phyloP scores from a whole-genome alignment of 306 rosid species.

The Quillaja saponaria region DNA sequence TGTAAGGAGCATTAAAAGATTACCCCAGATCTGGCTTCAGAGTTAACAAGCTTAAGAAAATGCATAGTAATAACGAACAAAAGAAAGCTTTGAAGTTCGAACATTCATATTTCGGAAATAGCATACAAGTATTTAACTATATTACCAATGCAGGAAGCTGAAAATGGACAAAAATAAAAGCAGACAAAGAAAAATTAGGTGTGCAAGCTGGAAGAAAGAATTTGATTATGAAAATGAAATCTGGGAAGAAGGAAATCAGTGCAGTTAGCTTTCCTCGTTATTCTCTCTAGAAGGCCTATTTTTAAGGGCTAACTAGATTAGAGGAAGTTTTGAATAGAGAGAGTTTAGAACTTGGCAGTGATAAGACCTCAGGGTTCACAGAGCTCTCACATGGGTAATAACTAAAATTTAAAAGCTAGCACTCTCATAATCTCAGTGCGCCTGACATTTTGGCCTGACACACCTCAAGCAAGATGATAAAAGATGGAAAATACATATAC shows the following conservation, averaged over 20 bases:
- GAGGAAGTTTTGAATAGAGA: constrained; percentile 20
- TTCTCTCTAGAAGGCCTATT: constrained; percentile 37
- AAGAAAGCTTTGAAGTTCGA: background rate
- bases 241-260: constrained; percentile 35
- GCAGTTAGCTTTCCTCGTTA: constrained; percentile 32
- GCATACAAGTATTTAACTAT: constrained; percentile 4
- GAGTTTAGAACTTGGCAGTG: constrained; percentile 22
- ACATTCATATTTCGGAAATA: constrained; percentile 27
- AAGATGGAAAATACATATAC: constrained; percentile 52
- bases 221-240: constrained; percentile 6
- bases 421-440: constrained; percentile 53
- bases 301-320: constrained; percentile 29
- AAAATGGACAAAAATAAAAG: constrained; percentile 20
- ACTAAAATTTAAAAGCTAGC: constrained; percentile 38
- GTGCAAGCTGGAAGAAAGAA: constrained; percentile 22
- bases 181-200: constrained; percentile 1
- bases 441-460: constrained; percentile 73
- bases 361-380: constrained; percentile 27
- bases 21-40: too few species aligned
- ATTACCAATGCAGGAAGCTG: constrained; percentile 2
- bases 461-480: constrained; percentile 72
- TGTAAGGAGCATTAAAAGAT: too few species aligned
- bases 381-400: constrained; percentile 56
- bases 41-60: too few species aligned
- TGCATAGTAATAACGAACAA: background rate